Evolutionary conservation across 306 rosid genomes (phyloP).

Genomic region (Glycine latifolia): DNA sequence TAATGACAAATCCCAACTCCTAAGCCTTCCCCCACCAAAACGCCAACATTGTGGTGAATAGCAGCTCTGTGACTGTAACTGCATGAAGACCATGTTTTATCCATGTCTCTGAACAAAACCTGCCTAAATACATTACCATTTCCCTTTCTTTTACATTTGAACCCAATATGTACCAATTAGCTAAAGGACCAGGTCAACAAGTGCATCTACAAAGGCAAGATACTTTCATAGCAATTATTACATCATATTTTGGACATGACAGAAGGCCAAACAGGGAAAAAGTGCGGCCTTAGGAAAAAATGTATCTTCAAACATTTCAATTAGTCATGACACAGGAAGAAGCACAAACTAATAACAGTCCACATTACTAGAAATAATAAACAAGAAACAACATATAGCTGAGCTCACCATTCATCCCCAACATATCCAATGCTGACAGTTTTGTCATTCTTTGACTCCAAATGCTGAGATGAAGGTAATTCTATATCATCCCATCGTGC

Average conservation of each 20-base stretch:
- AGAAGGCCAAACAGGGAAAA: no score
- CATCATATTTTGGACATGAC: not conserved
- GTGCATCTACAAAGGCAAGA: constrained; percentile 3
- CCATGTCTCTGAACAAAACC: not conserved
- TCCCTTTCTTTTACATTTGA: not conserved
- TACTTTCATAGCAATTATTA: not conserved
- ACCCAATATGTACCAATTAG: not conserved
- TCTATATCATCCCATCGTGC: constrained; percentile 81
- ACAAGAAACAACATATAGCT: not conserved
- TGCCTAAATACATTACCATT: not conserved
- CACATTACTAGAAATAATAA: constrained; percentile 15
- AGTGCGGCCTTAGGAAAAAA: not conserved
- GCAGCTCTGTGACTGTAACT: not conserved
- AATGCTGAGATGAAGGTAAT: constrained; percentile 52
- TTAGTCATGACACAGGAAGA: not conserved
- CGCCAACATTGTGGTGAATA: not conserved
- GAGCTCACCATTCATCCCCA: constrained; percentile 87
- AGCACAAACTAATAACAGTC: constrained; percentile 1
- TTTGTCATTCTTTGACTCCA: constrained; percentile 50
- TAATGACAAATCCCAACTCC: not conserved
- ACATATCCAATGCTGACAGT: constrained; percentile 67
- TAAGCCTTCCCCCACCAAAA: not conserved
- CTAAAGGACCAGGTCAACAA: not conserved
- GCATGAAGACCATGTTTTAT: no score
- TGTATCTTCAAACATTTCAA: constrained; percentile 2